phyloP scores from a whole-genome alignment of 768 basidiomycete species.

The Rubroboletus satanas region DNA sequence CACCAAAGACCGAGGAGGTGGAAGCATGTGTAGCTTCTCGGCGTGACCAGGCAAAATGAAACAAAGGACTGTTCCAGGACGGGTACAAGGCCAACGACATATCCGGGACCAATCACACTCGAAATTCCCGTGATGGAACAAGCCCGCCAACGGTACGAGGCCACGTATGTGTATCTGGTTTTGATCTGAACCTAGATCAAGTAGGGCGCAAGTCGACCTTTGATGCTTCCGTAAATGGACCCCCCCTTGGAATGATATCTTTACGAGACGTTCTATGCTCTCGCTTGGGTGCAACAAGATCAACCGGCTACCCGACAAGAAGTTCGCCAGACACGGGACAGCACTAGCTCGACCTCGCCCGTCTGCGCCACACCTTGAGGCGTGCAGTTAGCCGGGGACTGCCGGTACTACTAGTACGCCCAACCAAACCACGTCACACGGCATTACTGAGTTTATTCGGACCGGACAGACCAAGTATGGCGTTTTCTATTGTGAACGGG shows the following conservation, averaged over 20 bases:
- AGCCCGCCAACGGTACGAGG: neutral
- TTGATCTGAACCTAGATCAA: neutral
- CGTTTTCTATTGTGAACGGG: slow-evolving; percentile 5
- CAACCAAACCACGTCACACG: neutral
- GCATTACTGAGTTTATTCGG: too few species aligned
- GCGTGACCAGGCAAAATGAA: too few species aligned
- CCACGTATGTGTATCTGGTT: too few species aligned
- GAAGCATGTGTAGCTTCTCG: too few species aligned
- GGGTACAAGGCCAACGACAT: neutral
- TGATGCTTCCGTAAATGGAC: slow-evolving; percentile 2
- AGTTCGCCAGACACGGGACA: neutral
- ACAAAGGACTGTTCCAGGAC: neutral
- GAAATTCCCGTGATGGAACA: neutral
- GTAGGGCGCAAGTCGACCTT: neutral
- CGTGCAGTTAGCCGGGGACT: slow-evolving; percentile 7
- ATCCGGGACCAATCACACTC: neutral
- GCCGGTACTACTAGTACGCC: neutral
- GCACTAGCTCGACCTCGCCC: neutral
- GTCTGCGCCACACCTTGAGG: slow-evolving; percentile 3
- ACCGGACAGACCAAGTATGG: slow-evolving; percentile 1
- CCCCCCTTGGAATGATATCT: neutral
- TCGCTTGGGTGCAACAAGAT: neutral
- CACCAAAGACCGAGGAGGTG: too few species aligned
- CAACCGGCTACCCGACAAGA: neutral
- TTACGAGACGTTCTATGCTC: too few species aligned